Percentiles rank a stretch among this genome's conserved stretches.
phyloP scores from a whole-genome alignment of 208 protist genomes.

The Trichomonas vaginalis region DNA sequence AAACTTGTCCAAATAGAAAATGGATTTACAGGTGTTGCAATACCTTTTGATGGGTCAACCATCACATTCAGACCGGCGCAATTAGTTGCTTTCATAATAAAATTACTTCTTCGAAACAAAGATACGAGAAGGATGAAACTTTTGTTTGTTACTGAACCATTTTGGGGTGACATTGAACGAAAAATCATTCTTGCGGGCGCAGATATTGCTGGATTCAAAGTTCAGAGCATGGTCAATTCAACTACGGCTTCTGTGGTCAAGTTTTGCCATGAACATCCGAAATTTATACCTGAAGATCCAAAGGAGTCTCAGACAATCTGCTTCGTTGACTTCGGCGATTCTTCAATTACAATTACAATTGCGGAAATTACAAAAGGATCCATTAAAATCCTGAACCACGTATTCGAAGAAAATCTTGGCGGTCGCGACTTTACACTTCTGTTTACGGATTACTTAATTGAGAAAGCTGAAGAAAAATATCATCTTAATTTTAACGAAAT shows the following conservation, averaged over 20 bases:
- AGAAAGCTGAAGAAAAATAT: slow-evolving; percentile 15
- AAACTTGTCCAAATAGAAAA: slow-evolving; percentile 10
- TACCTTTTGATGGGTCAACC: background rate
- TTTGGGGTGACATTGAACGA: slow-evolving; percentile 26
- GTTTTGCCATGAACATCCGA: slow-evolving; percentile 19
- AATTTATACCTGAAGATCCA: background rate
- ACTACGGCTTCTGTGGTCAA: slow-evolving; percentile 25
- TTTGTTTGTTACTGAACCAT: slow-evolving; percentile 25
- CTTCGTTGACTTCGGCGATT: slow-evolving; percentile 32
- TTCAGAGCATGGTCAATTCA: slow-evolving; percentile 21
- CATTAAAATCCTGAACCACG: slow-evolving; percentile 20
- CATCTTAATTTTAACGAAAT: slow-evolving; percentile 10
- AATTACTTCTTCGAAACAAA: background rate
- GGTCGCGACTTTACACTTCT: slow-evolving; percentile 16
- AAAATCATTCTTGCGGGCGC: slow-evolving; percentile 25
- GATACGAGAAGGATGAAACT: background rate
- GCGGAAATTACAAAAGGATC: background rate
- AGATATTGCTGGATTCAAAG: slow-evolving; percentile 24
- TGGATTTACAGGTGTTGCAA: slow-evolving; percentile 18
- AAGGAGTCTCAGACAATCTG: background rate
- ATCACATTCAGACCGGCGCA: background rate
- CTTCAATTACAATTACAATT: background rate
- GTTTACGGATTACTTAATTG: slow-evolving; percentile 18
- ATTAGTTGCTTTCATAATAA: background rate
- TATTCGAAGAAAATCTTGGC: slow-evolving; percentile 18